These are phyloP conservation scores for Xylariaceae sp. DNA, from an alignment of 2,329 filamentous ascomycete species.

Conservation along the genomic window DNA sequence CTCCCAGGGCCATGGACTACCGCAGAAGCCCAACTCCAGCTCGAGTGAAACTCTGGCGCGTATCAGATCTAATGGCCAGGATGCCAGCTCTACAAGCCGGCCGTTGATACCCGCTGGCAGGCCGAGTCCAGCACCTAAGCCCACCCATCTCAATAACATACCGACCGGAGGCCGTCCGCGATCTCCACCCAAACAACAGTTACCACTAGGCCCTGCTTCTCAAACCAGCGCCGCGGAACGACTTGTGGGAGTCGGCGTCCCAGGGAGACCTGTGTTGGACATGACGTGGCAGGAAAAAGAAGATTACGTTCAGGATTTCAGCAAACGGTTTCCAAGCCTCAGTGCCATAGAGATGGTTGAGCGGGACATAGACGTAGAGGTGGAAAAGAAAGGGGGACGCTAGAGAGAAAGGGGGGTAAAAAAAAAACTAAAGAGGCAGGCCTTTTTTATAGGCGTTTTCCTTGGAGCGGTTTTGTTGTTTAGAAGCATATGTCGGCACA, in stretches of 20 bases:
- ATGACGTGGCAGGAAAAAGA: slow-evolving; percentile 55
- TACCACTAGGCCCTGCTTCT: slow-evolving; percentile 21
- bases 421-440: slow-evolving; percentile 7
- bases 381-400: slow-evolving; percentile 19
- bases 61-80: slow-evolving; percentile 18
- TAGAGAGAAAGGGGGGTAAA: slow-evolving; percentile 14
- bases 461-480: slow-evolving; percentile 4
- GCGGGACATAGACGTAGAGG: slow-evolving; percentile 48
- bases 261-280: slow-evolving; percentile 45
- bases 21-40: slow-evolving; percentile 22
- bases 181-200: slow-evolving; percentile 41
- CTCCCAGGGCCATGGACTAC: slow-evolving; percentile 17
- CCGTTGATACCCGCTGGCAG: slow-evolving; percentile 34
- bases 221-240: slow-evolving; percentile 31
- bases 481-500: slow-evolving; percentile 4
- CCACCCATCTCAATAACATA: slow-evolving; percentile 53
- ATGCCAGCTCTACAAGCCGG: slow-evolving; percentile 19
- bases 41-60: slow-evolving; percentile 20
- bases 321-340: slow-evolving; percentile 80
- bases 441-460: slow-evolving; percentile 3
- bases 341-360: slow-evolving; percentile 86
- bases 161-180: slow-evolving; percentile 40
- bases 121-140: slow-evolving; percentile 56
- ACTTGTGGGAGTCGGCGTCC: slow-evolving; percentile 41
- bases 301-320: slow-evolving; percentile 67